A percentile compares a stretch with the other conserved stretches of the same genome.
phyloP scores from a whole-genome alignment of 2,329 filamentous ascomycete species.

The Sporothrix protearum region DNA sequence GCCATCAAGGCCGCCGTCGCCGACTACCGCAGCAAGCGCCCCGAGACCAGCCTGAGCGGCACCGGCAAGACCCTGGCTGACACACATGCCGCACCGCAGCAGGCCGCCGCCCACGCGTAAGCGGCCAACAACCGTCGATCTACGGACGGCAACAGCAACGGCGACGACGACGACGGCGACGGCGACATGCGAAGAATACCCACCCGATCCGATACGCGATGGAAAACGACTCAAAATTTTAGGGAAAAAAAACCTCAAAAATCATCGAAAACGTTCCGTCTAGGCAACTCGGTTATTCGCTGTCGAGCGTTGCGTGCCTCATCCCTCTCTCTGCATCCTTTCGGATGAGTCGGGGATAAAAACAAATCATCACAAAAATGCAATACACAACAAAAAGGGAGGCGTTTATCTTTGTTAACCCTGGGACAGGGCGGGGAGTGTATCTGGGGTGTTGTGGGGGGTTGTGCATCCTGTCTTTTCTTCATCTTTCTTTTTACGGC shows the following conservation, averaged over 20 bases:
- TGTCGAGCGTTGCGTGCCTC: neutral
- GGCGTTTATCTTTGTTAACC: constrained; percentile 5
- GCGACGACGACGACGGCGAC: neutral
- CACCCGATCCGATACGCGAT: neutral
- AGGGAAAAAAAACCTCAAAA: neutral
- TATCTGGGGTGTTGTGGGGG: neutral
- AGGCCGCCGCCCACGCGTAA: constrained; percentile 24
- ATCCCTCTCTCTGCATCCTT: neutral
- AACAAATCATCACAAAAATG: neutral
- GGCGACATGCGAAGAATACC: neutral
- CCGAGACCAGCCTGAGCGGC: constrained; percentile 75
- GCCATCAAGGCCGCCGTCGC: constrained; percentile 89
- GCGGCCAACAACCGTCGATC: neutral
- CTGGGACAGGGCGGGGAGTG: constrained; percentile 5
- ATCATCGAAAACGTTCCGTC: neutral
- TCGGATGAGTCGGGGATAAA: neutral
- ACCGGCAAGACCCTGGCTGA: constrained; percentile 42
- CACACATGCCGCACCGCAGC: constrained; percentile 16
- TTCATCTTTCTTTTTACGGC: neutral
- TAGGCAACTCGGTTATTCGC: neutral
- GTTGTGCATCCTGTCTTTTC: neutral
- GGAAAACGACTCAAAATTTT: neutral
- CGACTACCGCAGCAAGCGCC: constrained; percentile 90
- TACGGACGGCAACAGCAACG: neutral
- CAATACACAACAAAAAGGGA: neutral